Percentiles rank a stretch among this genome's conserved stretches.
phyloP scores from a whole-genome alignment of 805 yeast species.

The Tetrapisispora nanseiensis region DNA sequence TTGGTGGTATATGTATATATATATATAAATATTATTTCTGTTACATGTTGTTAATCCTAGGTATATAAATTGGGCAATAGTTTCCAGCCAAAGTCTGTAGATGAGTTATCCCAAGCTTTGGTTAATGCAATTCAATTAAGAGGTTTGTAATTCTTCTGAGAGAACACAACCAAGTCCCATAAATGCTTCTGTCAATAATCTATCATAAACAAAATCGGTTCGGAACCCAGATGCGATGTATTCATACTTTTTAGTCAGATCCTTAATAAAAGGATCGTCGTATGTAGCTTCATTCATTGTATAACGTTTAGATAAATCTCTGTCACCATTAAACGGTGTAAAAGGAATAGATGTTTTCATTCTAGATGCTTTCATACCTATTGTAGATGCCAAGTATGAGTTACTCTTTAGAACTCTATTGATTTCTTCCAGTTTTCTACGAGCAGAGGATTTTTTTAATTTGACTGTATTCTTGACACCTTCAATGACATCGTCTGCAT shows the following conservation, averaged over 20 bases:
- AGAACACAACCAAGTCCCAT: conserved; percentile 80
- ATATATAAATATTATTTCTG: background rate
- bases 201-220: conserved; percentile 55
- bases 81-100: conserved; percentile 13
- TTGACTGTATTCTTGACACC: conserved; percentile 42
- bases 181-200: conserved; percentile 81
- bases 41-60: conserved; percentile 8
- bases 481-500: conserved; percentile 41
- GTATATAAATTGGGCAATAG: conserved; percentile 21
- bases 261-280: conserved; percentile 55
- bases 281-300: conserved; percentile 35
- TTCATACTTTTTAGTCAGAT: conserved; percentile 46
- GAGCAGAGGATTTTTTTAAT: conserved; percentile 52
- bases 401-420: conserved; percentile 31
- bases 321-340: conserved; percentile 91
- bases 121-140: conserved; percentile 42
- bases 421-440: conserved; percentile 41
- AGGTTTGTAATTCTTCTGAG: conserved; percentile 43
- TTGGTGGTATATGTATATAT: too few relatives aligned
- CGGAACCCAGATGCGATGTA: conserved; percentile 83
- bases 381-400: conserved; percentile 27
- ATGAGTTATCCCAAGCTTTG: conserved; percentile 33
- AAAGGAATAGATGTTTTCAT: conserved; percentile 49
- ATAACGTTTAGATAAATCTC: conserved; percentile 48
- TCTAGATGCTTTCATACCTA: conserved; percentile 13